A percentile compares a stretch with the other conserved stretches of the same genome.
phyloP scores from a whole-genome alignment of 1,139 yeast species.

The Suhomyces wounanorum region DNA sequence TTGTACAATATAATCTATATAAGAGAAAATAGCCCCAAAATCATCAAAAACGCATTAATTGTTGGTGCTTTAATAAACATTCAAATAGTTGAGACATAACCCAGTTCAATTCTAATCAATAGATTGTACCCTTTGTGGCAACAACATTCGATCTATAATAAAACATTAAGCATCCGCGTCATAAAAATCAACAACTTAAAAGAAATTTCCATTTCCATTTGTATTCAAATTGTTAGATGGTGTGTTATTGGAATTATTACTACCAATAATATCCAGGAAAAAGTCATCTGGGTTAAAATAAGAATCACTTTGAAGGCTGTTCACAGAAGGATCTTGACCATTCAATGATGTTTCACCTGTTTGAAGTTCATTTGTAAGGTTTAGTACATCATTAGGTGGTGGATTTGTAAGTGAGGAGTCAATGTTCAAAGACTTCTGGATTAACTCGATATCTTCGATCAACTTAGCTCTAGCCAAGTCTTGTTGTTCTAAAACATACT shows the following conservation, averaged over 20 bases:
- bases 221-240: slow-evolving; percentile 8
- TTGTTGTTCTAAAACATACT: slow-evolving; percentile 44
- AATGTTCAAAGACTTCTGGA: slow-evolving; percentile 8
- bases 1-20: slow-evolving; percentile 5
- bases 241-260: slow-evolving; percentile 7
- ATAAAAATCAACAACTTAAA: not conserved
- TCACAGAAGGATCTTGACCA: not conserved
- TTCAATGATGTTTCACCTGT: not conserved
- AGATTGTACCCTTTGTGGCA: not conserved
- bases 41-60: slow-evolving; percentile 1
- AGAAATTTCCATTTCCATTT: slow-evolving; percentile 8
- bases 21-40: not conserved
- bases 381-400: not conserved
- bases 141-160: slow-evolving; percentile 4
- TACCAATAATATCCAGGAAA: slow-evolving; percentile 20
- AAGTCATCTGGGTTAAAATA: slow-evolving; percentile 22
- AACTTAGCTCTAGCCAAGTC: slow-evolving; percentile 24
- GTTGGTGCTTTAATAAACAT: slow-evolving; percentile 1
- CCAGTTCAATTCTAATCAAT: slow-evolving; percentile 6
- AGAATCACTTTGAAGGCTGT: slow-evolving; percentile 4
- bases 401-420: not conserved
- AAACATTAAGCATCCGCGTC: not conserved
- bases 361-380: not conserved
- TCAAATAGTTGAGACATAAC: slow-evolving; percentile 1
- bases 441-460: slow-evolving; percentile 10